phyloP scores from a whole-genome alignment of 2,329 filamentous ascomycete species.

The Tolypocladium guangdongense region DNA sequence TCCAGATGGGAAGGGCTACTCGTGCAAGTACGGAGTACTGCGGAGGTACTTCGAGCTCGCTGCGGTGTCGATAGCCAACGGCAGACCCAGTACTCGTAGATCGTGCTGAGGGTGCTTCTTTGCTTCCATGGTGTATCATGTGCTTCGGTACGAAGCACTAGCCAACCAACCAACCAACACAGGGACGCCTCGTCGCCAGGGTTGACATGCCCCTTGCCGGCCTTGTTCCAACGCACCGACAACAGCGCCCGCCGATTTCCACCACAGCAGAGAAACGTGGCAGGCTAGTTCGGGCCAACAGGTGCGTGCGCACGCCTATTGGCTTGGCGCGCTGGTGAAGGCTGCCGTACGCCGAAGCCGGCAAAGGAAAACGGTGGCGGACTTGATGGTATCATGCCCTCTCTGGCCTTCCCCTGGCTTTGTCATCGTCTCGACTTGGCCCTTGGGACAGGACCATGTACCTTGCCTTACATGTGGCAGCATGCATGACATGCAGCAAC shows the following conservation, averaged over 20 bases:
- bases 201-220: neutral
- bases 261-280: neutral
- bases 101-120: too few species aligned
- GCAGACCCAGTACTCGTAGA: too few species aligned
- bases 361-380: neutral
- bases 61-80: neutral
- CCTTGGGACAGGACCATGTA: neutral
- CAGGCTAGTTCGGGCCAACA: neutral
- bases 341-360: neutral
- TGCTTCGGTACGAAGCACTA: neutral
- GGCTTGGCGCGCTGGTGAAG: neutral
- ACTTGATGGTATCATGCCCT: neutral
- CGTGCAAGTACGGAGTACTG: too few species aligned
- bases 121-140: neutral
- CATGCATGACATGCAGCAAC: constrained; percentile 11
- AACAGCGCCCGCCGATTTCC: neutral
- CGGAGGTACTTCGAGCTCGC: neutral
- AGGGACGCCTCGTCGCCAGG: neutral
- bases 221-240: neutral
- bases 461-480: constrained; percentile 5
- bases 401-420: neutral
- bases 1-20: neutral
- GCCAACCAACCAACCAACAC: neutral
- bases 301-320: neutral
- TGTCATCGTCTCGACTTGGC: neutral